Evolutionary conservation across 2,329 filamentous ascomycete species (phyloP).

Genomic region (Epicoccum sorghinum): DNA sequence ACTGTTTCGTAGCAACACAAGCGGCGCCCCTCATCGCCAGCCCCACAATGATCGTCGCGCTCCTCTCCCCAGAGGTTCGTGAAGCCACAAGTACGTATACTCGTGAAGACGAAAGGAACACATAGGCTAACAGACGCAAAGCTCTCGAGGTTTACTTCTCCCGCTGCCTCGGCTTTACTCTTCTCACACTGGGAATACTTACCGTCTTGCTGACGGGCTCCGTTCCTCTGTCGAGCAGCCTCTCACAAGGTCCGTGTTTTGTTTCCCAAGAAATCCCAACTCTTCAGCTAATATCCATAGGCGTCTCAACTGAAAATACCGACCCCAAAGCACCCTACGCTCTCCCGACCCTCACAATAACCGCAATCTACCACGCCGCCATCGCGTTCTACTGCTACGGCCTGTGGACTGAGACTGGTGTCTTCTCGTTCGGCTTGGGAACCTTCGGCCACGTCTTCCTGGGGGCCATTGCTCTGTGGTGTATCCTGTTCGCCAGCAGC

Average conservation of each 20-base stretch:
- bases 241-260: slow-evolving; percentile 37
- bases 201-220: slow-evolving; percentile 73
- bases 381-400: slow-evolving; percentile 66
- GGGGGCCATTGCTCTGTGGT: slow-evolving; percentile 70
- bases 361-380: slow-evolving; percentile 68
- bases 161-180: slow-evolving; percentile 70
- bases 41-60: slow-evolving; percentile 65
- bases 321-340: slow-evolving; percentile 57
- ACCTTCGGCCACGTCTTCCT: slow-evolving; percentile 63
- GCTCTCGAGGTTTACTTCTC: slow-evolving; percentile 76
- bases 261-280: too few species aligned
- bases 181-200: slow-evolving; percentile 68
- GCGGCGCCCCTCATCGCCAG: slow-evolving; percentile 62
- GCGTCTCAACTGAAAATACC: slow-evolving; percentile 42
- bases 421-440: slow-evolving; percentile 66
- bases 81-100: slow-evolving; percentile 58
- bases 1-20: slow-evolving; percentile 44
- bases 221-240: slow-evolving; percentile 66
- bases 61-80: slow-evolving; percentile 64
- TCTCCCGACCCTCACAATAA: slow-evolving; percentile 68
- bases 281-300: slow-evolving; percentile 16
- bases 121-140: slow-evolving; percentile 30
- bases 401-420: slow-evolving; percentile 63
- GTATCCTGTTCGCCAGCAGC: slow-evolving; percentile 63
- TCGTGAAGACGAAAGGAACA: background rate